Percentiles rank a stretch among this genome's conserved stretches.
Evolutionary conservation across 257 asterid genomes (phyloP).

Genomic region (Rubia yunnanensis): DNA sequence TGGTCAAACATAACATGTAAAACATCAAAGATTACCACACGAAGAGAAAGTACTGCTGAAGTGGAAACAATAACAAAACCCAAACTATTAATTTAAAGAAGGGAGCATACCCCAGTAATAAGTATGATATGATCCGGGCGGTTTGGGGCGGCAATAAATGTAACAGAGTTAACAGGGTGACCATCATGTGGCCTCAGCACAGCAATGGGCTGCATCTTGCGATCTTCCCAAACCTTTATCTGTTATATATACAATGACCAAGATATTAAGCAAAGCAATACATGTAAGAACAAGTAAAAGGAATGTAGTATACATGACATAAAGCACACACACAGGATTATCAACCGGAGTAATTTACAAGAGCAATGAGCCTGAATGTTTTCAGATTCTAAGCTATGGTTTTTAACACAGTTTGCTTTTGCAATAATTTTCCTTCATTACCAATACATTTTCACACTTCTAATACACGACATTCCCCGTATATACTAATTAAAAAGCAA

Average conservation of each 20-base stretch:
- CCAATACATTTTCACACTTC: no score
- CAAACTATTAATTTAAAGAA: neutral
- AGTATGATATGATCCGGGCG: constrained; percentile 91
- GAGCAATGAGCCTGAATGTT: neutral
- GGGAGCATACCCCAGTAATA: constrained; percentile 76
- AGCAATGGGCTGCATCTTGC: constrained; percentile 72
- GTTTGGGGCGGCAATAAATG: constrained; percentile 82
- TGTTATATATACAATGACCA: constrained; percentile 25
- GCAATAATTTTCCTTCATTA: no score
- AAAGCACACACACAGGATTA: neutral
- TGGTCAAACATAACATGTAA: neutral
- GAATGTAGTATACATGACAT: neutral
- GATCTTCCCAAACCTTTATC: constrained; percentile 97
- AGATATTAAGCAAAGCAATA: neutral
- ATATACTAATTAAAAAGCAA: no score
- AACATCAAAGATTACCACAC: neutral
- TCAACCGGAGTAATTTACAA: neutral
- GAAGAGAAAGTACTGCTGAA: neutral
- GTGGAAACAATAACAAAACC: neutral
- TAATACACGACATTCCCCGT: no score
- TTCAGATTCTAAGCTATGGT: neutral
- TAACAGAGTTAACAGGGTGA: constrained; percentile 90
- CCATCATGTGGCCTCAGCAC: constrained; percentile 91
- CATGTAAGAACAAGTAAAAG: neutral
- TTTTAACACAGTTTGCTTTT: neutral